Conservation (phyloP, 208 protist species). For the Crithidia fasciculata region DNA sequence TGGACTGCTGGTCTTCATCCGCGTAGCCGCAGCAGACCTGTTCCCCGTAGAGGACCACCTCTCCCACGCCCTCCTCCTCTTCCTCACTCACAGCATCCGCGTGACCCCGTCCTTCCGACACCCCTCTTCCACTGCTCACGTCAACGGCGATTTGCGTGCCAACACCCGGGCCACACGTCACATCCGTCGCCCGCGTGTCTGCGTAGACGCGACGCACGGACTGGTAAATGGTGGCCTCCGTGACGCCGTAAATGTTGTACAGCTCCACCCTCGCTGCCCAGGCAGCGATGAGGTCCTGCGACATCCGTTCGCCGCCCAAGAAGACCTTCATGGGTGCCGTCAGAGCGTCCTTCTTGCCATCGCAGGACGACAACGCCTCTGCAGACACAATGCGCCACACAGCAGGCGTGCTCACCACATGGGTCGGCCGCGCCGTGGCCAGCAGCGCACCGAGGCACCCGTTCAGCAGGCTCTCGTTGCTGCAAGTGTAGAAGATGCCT, state of each 20-base stretch:
- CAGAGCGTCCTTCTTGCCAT: neutral
- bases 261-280: conserved; percentile 51
- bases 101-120: neutral
- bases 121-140: neutral
- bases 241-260: conserved; percentile 74
- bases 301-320: conserved; percentile 57
- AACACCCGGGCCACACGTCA: conserved; percentile 45
- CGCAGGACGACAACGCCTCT: neutral
- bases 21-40: conserved; percentile 66
- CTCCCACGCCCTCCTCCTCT: conserved; percentile 24
- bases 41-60: conserved; percentile 49
- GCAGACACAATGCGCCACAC: conserved; percentile 36
- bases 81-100: neutral
- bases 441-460: conserved; percentile 29
- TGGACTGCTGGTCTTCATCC: conserved; percentile 1
- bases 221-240: conserved; percentile 74
- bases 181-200: conserved; percentile 18
- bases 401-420: conserved; percentile 57
- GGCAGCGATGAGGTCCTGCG: conserved; percentile 32
- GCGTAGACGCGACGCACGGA: conserved; percentile 30
- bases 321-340: conserved; percentile 42
- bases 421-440: conserved; percentile 33
- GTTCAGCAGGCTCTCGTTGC: conserved; percentile 27
- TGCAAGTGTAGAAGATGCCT: conserved; percentile 33
- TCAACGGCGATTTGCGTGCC: conserved; percentile 33